Evolutionary conservation across 2,329 filamentous ascomycete genomes (phyloP), one percentile per base, ranked within the genome.

Genomic region (Meredithiella fracta): DNA sequence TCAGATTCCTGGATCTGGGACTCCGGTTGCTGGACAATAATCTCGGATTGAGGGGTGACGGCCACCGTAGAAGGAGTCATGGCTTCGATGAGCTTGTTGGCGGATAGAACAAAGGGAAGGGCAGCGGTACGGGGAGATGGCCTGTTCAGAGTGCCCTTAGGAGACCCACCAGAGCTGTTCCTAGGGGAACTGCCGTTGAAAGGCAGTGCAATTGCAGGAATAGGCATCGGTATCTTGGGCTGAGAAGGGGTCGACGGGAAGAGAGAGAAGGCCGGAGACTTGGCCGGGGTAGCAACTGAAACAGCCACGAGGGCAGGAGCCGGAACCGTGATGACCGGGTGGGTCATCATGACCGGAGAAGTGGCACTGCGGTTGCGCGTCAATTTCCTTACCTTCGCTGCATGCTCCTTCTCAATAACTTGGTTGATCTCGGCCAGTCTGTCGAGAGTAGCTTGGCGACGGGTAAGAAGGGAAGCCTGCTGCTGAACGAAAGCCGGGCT

Each of bases 381-480:
- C 25, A 56, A 25, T 25, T 40, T 44, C 20, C 23, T 31, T 37
- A 50, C 38, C 31, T 44, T 44, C 11, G 37, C 57, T 5, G 60
- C 53, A 34, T 59, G 53, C 38, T 60, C 55, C 38, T 51, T 47
- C n/a, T 52, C 56, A 31, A 54, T 59, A 9, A 51, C 59, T 58
- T 74, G 72, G 53, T 74, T 74, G 40, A 77, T 73, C 20, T 72
- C 73, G 60, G 74, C 77, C 1, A 85, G 67, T 57, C 73, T 77
- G 55, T 79, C 73, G 11, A 82, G 64, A 0, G 75, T 79, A 6
- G 77, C 78, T 61, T 83, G 79, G 44, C 79, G 72, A 57, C 78
- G 73, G 23, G 73, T 73, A 25, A 82, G 67, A 6, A 82, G 68
- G 1, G 71, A 68, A 1, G 69, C 66, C 4, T 66, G 64, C 3